phyloP scores from a whole-genome alignment of 257 asterid species.

The Anisodus acutangulus region DNA sequence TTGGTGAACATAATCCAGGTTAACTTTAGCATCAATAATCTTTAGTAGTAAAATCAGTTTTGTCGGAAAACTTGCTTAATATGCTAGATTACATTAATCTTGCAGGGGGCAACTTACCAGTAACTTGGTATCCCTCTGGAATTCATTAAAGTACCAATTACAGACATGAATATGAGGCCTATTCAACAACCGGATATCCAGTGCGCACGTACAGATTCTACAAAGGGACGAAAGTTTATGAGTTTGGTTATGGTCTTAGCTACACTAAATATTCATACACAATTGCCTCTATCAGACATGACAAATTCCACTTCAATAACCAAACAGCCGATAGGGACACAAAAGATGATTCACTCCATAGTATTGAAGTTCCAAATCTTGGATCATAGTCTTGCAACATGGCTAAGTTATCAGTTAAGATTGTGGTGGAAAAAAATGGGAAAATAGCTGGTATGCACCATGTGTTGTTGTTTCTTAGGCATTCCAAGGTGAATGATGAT shows the following conservation, averaged over 20 bases:
- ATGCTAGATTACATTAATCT: background rate
- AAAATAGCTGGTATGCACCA: background rate
- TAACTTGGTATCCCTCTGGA: conserved; percentile 78
- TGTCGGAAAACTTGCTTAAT: background rate
- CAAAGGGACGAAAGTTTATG: conserved; percentile 36
- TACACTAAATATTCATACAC: too few relatives aligned
- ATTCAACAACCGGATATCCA: conserved; percentile 60
- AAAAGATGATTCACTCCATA: background rate
- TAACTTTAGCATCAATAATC: conserved; percentile 9
- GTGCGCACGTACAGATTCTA: conserved; percentile 80
- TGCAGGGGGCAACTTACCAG: conserved; percentile 72
- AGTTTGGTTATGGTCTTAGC: too few relatives aligned
- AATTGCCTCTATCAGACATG: conserved; percentile 43
- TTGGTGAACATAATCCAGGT: conserved; percentile 77
- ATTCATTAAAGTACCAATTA: conserved; percentile 59
- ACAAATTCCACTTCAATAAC: conserved; percentile 36
- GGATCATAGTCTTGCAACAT: conserved; percentile 41
- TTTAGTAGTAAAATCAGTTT: background rate
- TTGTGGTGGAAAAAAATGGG: conserved; percentile 54
- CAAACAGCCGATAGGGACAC: background rate
- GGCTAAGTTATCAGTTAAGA: conserved; percentile 39
- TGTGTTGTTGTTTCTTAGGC: too few relatives aligned
- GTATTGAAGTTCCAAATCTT: conserved; percentile 43
- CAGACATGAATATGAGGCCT: conserved; percentile 82
- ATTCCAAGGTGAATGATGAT: too few relatives aligned